Conservation (phyloP, 331 rosid genomes). For the Rosa hybrid region DNA sequence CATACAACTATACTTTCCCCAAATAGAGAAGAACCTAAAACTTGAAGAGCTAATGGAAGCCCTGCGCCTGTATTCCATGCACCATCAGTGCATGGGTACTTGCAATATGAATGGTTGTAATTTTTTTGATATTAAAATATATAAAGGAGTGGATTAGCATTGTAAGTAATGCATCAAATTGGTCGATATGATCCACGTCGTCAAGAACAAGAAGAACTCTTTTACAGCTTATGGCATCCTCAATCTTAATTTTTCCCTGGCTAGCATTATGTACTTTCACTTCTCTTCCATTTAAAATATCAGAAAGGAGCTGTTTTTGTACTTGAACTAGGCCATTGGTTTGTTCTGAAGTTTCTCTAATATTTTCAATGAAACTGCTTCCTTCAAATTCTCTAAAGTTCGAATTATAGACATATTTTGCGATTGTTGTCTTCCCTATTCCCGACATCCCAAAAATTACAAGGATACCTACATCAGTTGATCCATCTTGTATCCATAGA, state of each 20-base stretch:
- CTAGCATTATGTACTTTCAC: not conserved
- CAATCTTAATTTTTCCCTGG: not conserved
- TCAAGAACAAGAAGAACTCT: constrained; percentile 15
- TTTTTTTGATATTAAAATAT: too few species aligned
- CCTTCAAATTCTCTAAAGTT: not conserved
- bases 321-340: constrained; percentile 11
- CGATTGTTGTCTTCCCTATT: constrained; percentile 22
- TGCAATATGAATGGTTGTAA: too few species aligned
- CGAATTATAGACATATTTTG: not conserved
- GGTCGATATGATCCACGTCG: constrained; percentile 22
- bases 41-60: constrained; percentile 19
- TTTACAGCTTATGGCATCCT: not conserved
- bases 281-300: not conserved
- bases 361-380: constrained; percentile 17
- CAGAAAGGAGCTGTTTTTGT: not conserved
- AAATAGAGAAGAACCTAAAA: not conserved
- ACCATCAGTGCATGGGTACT: too few species aligned
- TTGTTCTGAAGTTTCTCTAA: not conserved
- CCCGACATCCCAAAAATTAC: constrained; percentile 18
- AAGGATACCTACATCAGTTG: not conserved
- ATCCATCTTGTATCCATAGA: not conserved
- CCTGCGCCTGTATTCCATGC: not conserved
- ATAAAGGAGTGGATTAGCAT: too few species aligned
- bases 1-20: not conserved
- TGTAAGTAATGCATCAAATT: not conserved